Percentiles rank a stretch among this genome's conserved stretches.
Conservation (phyloP, 83 land plant genomes). For the Isoetes engelmannii region DNA sequence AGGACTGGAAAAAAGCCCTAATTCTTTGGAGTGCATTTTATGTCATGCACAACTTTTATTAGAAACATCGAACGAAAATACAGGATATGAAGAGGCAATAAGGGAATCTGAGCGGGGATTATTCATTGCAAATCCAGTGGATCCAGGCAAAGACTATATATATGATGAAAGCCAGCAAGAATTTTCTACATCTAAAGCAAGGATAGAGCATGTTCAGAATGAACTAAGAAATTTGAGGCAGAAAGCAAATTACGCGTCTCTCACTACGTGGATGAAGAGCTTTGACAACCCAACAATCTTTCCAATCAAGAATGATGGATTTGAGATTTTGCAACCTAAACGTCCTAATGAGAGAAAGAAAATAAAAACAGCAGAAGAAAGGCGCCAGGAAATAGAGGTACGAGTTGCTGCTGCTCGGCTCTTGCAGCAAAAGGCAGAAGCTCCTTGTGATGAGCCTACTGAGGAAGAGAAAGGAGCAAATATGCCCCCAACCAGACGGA, state of each 20-base stretch:
- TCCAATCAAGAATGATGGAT: conserved; percentile 38
- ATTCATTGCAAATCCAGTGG: conserved; percentile 52
- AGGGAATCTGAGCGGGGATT: conserved; percentile 70
- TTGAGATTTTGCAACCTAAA: conserved; percentile 53
- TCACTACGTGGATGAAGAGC: conserved; percentile 83
- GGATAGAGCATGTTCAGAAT: conserved; percentile 55
- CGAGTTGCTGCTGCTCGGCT: conserved; percentile 78
- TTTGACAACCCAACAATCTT: too few species aligned
- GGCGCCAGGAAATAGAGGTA: conserved; percentile 82
- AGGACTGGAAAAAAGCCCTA: conserved; percentile 47
- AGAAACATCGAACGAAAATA: conserved; percentile 60
- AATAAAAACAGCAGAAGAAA: conserved; percentile 72
- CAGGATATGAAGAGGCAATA: conserved; percentile 66
- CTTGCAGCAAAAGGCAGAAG: conserved; percentile 51
- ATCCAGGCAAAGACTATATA: conserved; percentile 73
- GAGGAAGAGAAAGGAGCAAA: conserved; percentile 2
- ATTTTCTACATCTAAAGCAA: conserved; percentile 46
- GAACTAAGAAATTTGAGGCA: conserved; percentile 56
- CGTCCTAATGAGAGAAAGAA: conserved; percentile 88
- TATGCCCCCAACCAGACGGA: conserved; percentile 37
- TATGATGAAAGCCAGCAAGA: conserved; percentile 55
- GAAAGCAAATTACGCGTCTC: conserved; percentile 67
- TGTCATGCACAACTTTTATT: conserved; percentile 68
- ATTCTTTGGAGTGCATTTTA: conserved; percentile 64
- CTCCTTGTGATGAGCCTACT: conserved; percentile 20